A percentile compares a stretch with the other conserved stretches of the same genome.
These are phyloP conservation scores for Lentinula aciculospora DNA, from an alignment of 768 basidiomycete genomes.

Conservation along the genomic window DNA sequence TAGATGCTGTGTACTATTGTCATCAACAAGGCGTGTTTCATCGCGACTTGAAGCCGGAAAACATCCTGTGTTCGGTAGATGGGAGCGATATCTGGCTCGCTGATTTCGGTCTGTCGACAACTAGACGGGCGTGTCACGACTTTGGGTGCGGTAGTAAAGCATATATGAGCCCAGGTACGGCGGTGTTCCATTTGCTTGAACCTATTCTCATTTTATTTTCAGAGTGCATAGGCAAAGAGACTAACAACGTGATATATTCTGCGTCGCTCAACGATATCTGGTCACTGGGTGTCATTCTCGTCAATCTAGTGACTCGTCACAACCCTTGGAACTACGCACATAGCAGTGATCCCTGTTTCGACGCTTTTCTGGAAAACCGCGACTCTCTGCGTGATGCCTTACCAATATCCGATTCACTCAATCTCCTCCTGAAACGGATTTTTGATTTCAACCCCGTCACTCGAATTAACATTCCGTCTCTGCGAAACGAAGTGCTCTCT, in stretches of 20 bases:
- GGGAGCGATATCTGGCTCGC: constrained; percentile 55
- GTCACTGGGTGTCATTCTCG: constrained; percentile 48
- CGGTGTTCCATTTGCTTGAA: background rate
- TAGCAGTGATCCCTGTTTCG: constrained; percentile 46
- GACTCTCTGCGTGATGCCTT: constrained; percentile 45
- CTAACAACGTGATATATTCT: constrained; percentile 3
- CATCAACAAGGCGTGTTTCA: constrained; percentile 71
- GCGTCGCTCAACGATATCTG: constrained; percentile 33
- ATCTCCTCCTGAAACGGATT: constrained; percentile 42
- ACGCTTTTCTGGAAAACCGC: constrained; percentile 36
- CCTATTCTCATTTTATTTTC: background rate
- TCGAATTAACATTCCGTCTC: constrained; percentile 25
- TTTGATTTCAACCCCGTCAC: constrained; percentile 37
- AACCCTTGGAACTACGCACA: constrained; percentile 49
- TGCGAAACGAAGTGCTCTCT: background rate
- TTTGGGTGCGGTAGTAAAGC: constrained; percentile 54
- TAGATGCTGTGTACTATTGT: constrained; percentile 74
- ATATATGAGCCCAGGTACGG: constrained; percentile 69
- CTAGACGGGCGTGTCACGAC: constrained; percentile 34
- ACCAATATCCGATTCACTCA: constrained; percentile 43
- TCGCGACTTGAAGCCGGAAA: constrained; percentile 86
- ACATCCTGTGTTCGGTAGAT: constrained; percentile 53
- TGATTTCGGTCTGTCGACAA: constrained; percentile 73
- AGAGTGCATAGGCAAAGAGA: constrained; percentile 7
- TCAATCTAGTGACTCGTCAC: constrained; percentile 51